These are phyloP conservation scores for Thelephora terrestris DNA, from an alignment of 1,284 basidiomycete genomes.

Conservation along the genomic window DNA sequence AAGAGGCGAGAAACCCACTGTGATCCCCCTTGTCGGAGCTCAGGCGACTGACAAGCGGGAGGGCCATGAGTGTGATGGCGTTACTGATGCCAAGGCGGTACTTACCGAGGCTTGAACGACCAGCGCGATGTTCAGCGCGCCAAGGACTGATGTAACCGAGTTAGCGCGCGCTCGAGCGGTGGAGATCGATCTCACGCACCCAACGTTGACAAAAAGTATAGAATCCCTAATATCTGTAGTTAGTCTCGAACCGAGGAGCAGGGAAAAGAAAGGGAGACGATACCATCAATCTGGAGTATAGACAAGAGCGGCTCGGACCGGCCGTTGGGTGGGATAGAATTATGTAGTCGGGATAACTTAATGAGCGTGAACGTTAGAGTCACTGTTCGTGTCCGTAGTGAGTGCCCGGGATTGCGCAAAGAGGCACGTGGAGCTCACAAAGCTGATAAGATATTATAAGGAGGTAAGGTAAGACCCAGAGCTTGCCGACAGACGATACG, in stretches of 20 bases:
- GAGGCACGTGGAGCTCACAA: neutral
- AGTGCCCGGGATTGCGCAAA: neutral
- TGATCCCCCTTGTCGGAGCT: conserved; percentile 2
- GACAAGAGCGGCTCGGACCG: conserved; percentile 6
- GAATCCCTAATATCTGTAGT: conserved; percentile 4
- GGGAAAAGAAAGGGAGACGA: neutral
- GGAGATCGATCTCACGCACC: conserved; percentile 2
- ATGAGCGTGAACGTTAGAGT: conserved; percentile 7
- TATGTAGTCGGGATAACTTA: conserved; percentile 1
- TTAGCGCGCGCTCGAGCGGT: neutral
- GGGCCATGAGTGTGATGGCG: neutral
- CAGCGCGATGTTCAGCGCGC: conserved; percentile 7
- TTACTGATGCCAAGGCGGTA: neutral
- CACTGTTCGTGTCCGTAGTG: neutral
- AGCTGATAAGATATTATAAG: conserved; percentile 7
- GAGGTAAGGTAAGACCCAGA: conserved; percentile 7
- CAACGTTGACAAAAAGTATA: conserved; percentile 11
- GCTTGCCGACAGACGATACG: neutral
- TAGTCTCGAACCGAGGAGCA: neutral
- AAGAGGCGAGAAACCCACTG: conserved; percentile 3
- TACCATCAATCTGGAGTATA: conserved; percentile 9
- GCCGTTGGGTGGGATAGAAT: neutral
- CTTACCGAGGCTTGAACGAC: conserved; percentile 7
- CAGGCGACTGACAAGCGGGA: conserved; percentile 2
- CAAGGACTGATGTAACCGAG: conserved; percentile 4